phyloP scores from a whole-genome alignment of 805 yeast species.

The Candida ascalaphidarum region DNA sequence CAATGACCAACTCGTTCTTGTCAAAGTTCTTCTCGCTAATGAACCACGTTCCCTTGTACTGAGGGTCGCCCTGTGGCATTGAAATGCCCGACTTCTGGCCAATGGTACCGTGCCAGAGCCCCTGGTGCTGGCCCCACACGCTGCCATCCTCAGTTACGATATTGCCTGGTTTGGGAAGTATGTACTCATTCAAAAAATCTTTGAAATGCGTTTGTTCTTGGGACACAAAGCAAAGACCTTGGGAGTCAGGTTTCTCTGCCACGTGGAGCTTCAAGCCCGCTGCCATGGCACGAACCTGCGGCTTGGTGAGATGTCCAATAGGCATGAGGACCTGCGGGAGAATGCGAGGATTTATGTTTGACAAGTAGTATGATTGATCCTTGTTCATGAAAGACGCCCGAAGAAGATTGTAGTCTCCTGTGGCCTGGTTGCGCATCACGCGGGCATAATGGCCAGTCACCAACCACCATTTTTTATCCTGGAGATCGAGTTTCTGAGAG shows the following conservation, averaged over 20 bases:
- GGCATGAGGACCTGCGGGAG: constrained; percentile 61
- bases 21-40: constrained; percentile 61
- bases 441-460: constrained; percentile 84
- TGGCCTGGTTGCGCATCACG: constrained; percentile 25
- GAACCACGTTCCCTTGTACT: constrained; percentile 75
- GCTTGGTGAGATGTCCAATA: constrained; percentile 69
- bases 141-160: constrained; percentile 69
- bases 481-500: constrained; percentile 7
- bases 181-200: constrained; percentile 66
- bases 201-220: constrained; percentile 55
- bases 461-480: constrained; percentile 55
- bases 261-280: constrained; percentile 41
- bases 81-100: constrained; percentile 79
- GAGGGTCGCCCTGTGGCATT: constrained; percentile 85
- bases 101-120: constrained; percentile 91
- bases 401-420: constrained; percentile 37
- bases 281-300: constrained; percentile 67
- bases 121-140: constrained; percentile 75
- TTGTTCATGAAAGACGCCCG: constrained; percentile 53
- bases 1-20: constrained; percentile 72
- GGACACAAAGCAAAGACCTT: constrained; percentile 87
- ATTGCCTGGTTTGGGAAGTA: constrained; percentile 67
- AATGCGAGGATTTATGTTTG: constrained; percentile 46
- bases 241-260: constrained; percentile 84
- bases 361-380: constrained; percentile 88